A percentile compares a stretch with the other conserved stretches of the same genome.
Evolutionary conservation across 768 basidiomycete species (phyloP).

Genomic region (Pisolithus sp.): DNA sequence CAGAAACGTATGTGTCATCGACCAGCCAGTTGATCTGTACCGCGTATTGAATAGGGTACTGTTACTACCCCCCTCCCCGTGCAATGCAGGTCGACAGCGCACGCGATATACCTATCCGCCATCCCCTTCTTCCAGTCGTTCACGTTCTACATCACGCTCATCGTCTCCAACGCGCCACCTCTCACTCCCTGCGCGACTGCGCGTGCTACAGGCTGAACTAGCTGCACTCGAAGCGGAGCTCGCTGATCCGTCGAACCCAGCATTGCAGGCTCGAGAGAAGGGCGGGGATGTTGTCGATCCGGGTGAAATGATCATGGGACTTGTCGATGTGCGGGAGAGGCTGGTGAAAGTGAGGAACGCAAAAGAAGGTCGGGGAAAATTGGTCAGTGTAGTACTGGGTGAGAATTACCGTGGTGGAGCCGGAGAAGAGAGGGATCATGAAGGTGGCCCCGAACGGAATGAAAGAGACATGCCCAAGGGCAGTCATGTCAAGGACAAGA

Average conservation of each 20-base stretch:
- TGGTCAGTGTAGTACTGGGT: conserved; percentile 53
- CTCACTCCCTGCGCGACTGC: conserved; percentile 54
- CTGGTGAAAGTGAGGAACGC: conserved; percentile 61
- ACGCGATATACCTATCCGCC: conserved; percentile 66
- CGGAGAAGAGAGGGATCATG: conserved; percentile 9
- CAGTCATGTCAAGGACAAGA: conserved; percentile 5
- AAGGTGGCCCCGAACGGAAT: conserved; percentile 2
- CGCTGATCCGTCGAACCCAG: conserved; percentile 72
- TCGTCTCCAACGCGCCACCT: conserved; percentile 27
- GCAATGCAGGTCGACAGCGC: conserved; percentile 39
- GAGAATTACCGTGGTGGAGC: conserved; percentile 14
- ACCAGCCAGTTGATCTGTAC: no score
- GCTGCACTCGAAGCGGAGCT: conserved; percentile 74
- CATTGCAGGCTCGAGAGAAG: conserved; percentile 52
- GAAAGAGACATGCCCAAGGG: conserved; percentile 6
- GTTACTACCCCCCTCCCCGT: not conserved
- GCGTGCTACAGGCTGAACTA: conserved; percentile 70
- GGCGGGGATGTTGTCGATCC: conserved; percentile 52
- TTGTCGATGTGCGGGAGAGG: conserved; percentile 68
- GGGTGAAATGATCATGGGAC: conserved; percentile 66
- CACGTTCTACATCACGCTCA: conserved; percentile 28
- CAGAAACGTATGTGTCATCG: conserved; percentile 38
- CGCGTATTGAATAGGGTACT: not conserved
- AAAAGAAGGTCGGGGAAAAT: conserved; percentile 57
- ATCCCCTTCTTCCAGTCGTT: conserved; percentile 48